phyloP scores from a whole-genome alignment of 2,329 filamentous ascomycete species.

The Shiraia sp. region DNA sequence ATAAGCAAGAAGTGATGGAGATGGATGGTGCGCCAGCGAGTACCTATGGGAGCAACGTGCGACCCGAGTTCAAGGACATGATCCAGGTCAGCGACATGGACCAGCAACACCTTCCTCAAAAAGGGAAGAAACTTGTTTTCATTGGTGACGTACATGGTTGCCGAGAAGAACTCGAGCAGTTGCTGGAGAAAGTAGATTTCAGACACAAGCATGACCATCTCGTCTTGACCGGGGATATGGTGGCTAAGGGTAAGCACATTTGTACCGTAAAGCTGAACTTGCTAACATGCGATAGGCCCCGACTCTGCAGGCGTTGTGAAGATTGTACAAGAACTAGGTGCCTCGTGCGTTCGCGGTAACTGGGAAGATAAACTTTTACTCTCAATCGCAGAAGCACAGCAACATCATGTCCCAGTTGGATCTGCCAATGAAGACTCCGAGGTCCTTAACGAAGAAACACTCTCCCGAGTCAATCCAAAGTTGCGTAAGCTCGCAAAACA shows the following conservation, averaged over 20 bases:
- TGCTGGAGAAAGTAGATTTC: conserved; percentile 71
- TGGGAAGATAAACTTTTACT: conserved; percentile 87
- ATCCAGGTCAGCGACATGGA: conserved; percentile 57
- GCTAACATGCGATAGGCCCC: conserved; percentile 55
- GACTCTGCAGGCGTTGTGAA: conserved; percentile 78
- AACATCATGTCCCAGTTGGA: conserved; percentile 29
- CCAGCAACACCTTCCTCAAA: conserved; percentile 49
- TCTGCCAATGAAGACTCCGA: conserved; percentile 33
- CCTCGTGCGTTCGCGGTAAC: conserved; percentile 86
- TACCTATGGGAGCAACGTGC: conserved; percentile 52
- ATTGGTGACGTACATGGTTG: conserved; percentile 95
- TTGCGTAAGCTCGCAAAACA: conserved; percentile 61
- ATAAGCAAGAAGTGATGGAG: conserved; percentile 38
- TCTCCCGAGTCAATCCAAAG: conserved; percentile 41
- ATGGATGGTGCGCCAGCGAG: conserved; percentile 36
- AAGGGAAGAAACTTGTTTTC: conserved; percentile 69
- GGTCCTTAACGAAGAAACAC: conserved; percentile 33
- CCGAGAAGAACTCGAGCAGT: conserved; percentile 59
- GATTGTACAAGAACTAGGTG: conserved; percentile 71
- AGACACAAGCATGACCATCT: conserved; percentile 57
- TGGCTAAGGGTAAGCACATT: conserved; percentile 66
- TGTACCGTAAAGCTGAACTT: too few relatives aligned
- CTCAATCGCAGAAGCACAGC: conserved; percentile 54
- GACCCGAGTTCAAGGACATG: conserved; percentile 55
- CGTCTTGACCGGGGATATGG: conserved; percentile 46